Conservation (phyloP, 306 rosid species). For the Sindora glabra region DNA sequence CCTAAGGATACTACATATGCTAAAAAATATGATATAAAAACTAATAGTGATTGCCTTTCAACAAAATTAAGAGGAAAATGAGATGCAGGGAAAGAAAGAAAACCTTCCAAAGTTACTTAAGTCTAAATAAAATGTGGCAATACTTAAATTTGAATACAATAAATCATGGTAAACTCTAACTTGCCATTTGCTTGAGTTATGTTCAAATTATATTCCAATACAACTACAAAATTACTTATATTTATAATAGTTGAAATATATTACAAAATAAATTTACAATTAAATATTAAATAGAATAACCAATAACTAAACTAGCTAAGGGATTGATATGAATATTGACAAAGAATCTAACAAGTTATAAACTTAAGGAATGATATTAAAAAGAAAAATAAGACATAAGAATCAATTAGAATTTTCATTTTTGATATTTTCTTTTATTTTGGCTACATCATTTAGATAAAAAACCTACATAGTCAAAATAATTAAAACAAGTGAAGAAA, state of each 20-base stretch:
- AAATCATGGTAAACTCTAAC: not conserved
- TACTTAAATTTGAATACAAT: too few species aligned
- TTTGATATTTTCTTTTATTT: too few species aligned
- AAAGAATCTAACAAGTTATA: not conserved
- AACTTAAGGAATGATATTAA: not conserved
- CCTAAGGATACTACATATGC: not conserved
- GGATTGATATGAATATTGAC: not conserved
- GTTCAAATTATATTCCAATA: not conserved
- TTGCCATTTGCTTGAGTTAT: constrained; percentile 4
- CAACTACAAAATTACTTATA: too few species aligned
- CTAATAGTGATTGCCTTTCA: not conserved
- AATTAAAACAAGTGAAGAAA: constrained; percentile 15
- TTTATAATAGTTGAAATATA: not conserved
- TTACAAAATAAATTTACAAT: not conserved
- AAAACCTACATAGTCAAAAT: not conserved
- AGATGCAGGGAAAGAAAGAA: not conserved
- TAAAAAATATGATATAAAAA: not conserved
- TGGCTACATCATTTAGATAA: too few species aligned
- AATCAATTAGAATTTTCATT: too few species aligned
- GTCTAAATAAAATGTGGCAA: too few species aligned
- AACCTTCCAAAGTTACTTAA: not conserved
- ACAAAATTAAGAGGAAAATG: not conserved
- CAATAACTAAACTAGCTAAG: too few species aligned
- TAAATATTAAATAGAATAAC: not conserved
- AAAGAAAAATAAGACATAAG: not conserved